Evolutionary conservation across 2,329 filamentous ascomycete genomes (phyloP).

Genomic region (Neospermospora avenae): DNA sequence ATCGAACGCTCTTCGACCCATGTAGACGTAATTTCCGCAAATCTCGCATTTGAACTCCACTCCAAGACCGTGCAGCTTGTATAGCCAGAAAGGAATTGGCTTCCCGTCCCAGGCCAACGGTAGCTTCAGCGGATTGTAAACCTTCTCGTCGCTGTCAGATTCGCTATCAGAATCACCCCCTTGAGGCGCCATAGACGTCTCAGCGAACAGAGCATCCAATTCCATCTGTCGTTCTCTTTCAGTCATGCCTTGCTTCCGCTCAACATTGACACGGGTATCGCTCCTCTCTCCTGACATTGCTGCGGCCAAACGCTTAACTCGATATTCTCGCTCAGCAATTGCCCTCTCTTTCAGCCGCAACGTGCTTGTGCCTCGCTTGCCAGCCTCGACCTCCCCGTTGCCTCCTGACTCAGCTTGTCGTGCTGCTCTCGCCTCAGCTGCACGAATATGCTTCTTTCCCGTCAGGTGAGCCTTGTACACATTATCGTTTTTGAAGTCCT

Average conservation of each 20-base stretch:
- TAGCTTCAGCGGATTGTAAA: slow-evolving; percentile 96
- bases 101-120: slow-evolving; percentile 98
- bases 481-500: slow-evolving; percentile 92
- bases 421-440: slow-evolving; percentile 62
- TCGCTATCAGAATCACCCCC: slow-evolving; percentile 58
- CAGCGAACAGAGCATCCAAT: slow-evolving; percentile 77
- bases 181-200: slow-evolving; percentile 42
- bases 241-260: slow-evolving; percentile 96
- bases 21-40: slow-evolving; percentile 98
- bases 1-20: slow-evolving; percentile 92
- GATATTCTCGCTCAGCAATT: slow-evolving; percentile 83
- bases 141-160: slow-evolving; percentile 75
- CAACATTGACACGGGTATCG: slow-evolving; percentile 90
- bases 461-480: slow-evolving; percentile 86
- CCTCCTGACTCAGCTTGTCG: slow-evolving; percentile 41
- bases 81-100: slow-evolving; percentile 98
- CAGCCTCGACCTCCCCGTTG: slow-evolving; percentile 21
- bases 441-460: slow-evolving; percentile 90
- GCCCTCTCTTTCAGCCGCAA: slow-evolving; percentile 77
- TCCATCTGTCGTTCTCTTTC: slow-evolving; percentile 94
- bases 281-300: slow-evolving; percentile 83
- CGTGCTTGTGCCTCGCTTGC: slow-evolving; percentile 33
- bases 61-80: slow-evolving; percentile 91
- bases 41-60: slow-evolving; percentile 96
- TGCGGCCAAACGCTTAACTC: slow-evolving; percentile 73